Evolutionary conservation across 768 basidiomycete species (phyloP), one percentile per base, ranked within the genome.

Genomic region (Lyophyllum decastes): DNA sequence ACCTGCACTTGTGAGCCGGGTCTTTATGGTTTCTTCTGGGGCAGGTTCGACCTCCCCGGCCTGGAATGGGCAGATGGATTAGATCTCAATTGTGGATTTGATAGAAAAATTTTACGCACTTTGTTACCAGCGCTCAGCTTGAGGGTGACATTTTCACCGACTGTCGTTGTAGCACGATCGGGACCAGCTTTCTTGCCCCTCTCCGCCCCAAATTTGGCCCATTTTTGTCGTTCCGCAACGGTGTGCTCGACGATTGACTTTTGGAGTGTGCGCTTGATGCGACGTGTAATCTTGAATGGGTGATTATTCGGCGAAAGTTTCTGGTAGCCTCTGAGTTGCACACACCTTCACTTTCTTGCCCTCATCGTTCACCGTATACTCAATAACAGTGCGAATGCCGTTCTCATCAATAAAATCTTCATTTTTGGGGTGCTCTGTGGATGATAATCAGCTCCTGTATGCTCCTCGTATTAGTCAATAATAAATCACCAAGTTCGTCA

Each of bases 161-260:
- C 91, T 1, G 94, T 95, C 0, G 95, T 95, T 2, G 97, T 99
- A 12, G 94, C 92, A 35, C 90, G 82, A 75, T 97, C 94, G 3
- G 95, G 95, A 4, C 96, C 96, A 14, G 90, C 76, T 38, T 89
- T 84, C 68, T 86, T 94, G 22, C 93, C 92, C 71, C 84, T 88
- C 74, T 98, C 97, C 60, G 84, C 80, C 3, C 97, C 97, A 67
- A 99, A 99, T 72, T 96, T 98, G 21, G 85, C 68, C 94, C 94
- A 97, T 62, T 86, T 87, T 73, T 95, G 90, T 49, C 96, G 86
- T 70, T 96, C 94, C 0, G 97, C 97, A 11, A 98, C 94, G 22
- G 84, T 81, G 69, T 96, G 95, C 59, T 95, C 92, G n/a, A 98
- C 97, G 35, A 94, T 81, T 9, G 91, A 88, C 70, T 94, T 95